Evolutionary conservation across 805 yeast species (phyloP).

Genomic region (Metschnikowia picachoensis): DNA sequence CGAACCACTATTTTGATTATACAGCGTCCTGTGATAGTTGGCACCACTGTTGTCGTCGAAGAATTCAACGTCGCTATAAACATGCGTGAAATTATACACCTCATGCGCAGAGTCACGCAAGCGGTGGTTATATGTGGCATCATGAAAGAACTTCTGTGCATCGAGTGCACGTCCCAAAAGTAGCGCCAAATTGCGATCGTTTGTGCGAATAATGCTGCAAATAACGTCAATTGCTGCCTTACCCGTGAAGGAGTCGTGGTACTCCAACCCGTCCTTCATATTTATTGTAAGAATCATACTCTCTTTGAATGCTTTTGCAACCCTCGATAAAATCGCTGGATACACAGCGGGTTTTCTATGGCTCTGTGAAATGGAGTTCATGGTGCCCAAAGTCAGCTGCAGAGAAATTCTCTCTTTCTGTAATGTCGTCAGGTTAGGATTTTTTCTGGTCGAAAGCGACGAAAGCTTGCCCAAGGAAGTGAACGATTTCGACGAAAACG

Average conservation of each 20-base stretch:
- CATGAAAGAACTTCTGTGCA: constrained; percentile 92
- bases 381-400: constrained; percentile 26
- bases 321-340: constrained; percentile 85
- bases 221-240: constrained; percentile 91
- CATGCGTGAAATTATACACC: constrained; percentile 77
- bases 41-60: constrained; percentile 29
- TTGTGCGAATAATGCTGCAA: constrained; percentile 78
- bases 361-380: constrained; percentile 38
- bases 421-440: constrained; percentile 32
- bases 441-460: constrained; percentile 38
- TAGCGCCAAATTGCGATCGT: constrained; percentile 86
- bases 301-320: constrained; percentile 74
- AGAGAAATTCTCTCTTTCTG: constrained; percentile 32
- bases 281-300: constrained; percentile 68
- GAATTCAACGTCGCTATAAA: constrained; percentile 42
- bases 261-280: constrained; percentile 85
- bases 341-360: constrained; percentile 65
- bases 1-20: constrained; percentile 17
- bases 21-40: constrained; percentile 30
- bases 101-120: constrained; percentile 84
- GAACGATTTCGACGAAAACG: constrained; percentile 40
- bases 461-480: constrained; percentile 40
- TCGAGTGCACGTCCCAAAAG: constrained; percentile 87
- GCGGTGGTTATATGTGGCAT: constrained; percentile 91
- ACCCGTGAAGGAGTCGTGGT: constrained; percentile 92